Percentiles rank a stretch among this genome's conserved stretches.
Evolutionary conservation across 768 basidiomycete genomes (phyloP).

Genomic region (Mycena venus): DNA sequence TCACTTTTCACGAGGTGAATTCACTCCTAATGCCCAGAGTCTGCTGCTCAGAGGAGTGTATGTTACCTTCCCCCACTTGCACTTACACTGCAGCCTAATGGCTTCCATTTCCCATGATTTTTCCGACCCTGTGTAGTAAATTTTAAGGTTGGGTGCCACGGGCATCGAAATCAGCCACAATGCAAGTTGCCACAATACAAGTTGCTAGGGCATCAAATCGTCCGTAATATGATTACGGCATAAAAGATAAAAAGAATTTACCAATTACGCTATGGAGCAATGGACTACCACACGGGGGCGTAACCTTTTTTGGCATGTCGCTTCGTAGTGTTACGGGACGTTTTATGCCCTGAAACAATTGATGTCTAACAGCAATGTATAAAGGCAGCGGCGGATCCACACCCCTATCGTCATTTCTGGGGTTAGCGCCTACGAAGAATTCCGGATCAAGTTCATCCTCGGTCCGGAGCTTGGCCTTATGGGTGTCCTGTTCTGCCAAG

Average conservation of each 20-base stretch:
- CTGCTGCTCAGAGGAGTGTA: too few species aligned
- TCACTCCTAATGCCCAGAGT: too few species aligned
- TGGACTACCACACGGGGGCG: neutral
- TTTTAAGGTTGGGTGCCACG: neutral
- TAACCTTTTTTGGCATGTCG: neutral
- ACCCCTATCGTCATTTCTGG: neutral
- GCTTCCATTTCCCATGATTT: neutral
- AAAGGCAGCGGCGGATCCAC: neutral
- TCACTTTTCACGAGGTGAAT: too few species aligned
- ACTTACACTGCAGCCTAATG: too few species aligned
- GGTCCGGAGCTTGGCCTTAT: neutral
- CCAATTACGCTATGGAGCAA: too few species aligned
- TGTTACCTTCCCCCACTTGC: too few species aligned
- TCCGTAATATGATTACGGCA: too few species aligned
- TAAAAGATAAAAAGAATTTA: too few species aligned
- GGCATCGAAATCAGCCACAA: neutral
- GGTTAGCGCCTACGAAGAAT: neutral
- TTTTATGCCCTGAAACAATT: conserved; percentile 5
- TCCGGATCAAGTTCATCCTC: neutral
- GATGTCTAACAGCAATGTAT: neutral
- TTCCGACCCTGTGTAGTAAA: conserved; percentile 15
- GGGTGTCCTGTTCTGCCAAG: neutral
- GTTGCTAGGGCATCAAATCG: too few species aligned
- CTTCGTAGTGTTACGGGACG: conserved; percentile 11
- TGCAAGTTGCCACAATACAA: too few species aligned